Conservation (phyloP, 2,329 filamentous ascomycete species). For the Xylariaceae sp. region DNA sequence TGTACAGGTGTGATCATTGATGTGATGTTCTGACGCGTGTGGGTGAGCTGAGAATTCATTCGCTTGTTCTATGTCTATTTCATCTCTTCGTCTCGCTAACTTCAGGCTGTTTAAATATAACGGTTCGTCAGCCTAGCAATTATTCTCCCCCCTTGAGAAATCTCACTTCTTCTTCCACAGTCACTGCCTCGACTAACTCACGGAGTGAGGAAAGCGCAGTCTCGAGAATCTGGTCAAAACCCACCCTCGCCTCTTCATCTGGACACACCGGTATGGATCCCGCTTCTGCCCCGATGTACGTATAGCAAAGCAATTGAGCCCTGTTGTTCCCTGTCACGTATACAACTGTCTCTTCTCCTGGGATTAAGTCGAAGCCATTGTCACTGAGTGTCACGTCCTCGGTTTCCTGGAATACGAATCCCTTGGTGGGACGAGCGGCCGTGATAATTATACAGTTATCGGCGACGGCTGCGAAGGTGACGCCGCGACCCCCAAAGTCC, state of each 20-base stretch:
- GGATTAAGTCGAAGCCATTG: constrained; percentile 54
- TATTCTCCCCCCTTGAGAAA: too few relatives aligned
- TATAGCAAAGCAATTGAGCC: constrained; percentile 20
- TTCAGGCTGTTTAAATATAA: too few relatives aligned
- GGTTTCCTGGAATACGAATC: constrained; percentile 48
- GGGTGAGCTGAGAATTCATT: too few relatives aligned
- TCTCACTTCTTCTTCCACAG: too few relatives aligned
- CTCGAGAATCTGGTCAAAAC: too few relatives aligned
- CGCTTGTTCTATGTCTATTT: too few relatives aligned
- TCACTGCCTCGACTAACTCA: too few relatives aligned
- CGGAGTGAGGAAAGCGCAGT: not conserved
- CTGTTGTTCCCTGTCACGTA: constrained; percentile 20
- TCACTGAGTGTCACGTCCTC: constrained; percentile 44
- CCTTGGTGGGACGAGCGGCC: constrained; percentile 48
- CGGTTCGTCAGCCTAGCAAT: too few relatives aligned
- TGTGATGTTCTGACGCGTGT: too few relatives aligned
- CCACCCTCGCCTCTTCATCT: not conserved
- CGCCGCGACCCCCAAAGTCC: constrained; percentile 40
- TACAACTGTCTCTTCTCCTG: constrained; percentile 34
- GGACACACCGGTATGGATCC: constrained; percentile 17
- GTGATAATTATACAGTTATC: constrained; percentile 26
- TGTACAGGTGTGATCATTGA: too few relatives aligned
- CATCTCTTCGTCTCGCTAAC: too few relatives aligned
- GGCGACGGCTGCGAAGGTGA: constrained; percentile 31
- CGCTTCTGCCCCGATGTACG: constrained; percentile 24